These are phyloP conservation scores for Grosmannia clavigera DNA, from an alignment of 2,329 filamentous ascomycete genomes.

Conservation along the genomic window DNA sequence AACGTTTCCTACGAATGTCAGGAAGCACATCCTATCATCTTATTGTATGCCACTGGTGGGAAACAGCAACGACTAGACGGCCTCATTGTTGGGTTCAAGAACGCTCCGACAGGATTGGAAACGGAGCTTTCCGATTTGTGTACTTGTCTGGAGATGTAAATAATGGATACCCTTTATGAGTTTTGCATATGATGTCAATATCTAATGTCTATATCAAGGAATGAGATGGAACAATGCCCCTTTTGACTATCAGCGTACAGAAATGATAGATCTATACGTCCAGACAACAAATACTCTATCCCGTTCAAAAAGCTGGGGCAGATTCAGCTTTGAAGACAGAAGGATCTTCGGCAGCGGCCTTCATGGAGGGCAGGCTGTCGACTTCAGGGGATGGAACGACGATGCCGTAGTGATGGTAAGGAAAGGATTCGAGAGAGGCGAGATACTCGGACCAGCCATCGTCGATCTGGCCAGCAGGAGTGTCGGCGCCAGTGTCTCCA, in stretches of 20 bases:
- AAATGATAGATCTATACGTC: too few species aligned
- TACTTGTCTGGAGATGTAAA: not conserved
- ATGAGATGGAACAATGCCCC: not conserved
- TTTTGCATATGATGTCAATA: not conserved
- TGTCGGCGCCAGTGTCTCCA: conserved; percentile 34
- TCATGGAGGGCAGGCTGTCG: conserved; percentile 31
- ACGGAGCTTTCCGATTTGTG: not conserved
- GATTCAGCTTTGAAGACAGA: conserved; percentile 10
- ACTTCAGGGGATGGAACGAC: conserved; percentile 30
- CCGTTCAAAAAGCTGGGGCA: not conserved
- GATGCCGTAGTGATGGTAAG: conserved; percentile 48
- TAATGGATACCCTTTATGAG: not conserved
- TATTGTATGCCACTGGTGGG: not conserved
- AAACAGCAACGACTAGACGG: not conserved
- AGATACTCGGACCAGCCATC: conserved; percentile 52
- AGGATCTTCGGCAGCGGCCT: conserved; percentile 18
- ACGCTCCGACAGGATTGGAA: not conserved
- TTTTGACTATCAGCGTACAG: too few species aligned
- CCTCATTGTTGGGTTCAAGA: not conserved
- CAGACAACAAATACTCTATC: not conserved
- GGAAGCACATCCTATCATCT: not conserved
- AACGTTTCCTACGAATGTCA: not conserved
- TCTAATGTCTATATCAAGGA: not conserved
- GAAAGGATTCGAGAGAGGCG: conserved; percentile 38
- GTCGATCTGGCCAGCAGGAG: conserved; percentile 42